Evolutionary conservation across 106 monocot genomes (phyloP).

Genomic region (Ottelia alismoides): DNA sequence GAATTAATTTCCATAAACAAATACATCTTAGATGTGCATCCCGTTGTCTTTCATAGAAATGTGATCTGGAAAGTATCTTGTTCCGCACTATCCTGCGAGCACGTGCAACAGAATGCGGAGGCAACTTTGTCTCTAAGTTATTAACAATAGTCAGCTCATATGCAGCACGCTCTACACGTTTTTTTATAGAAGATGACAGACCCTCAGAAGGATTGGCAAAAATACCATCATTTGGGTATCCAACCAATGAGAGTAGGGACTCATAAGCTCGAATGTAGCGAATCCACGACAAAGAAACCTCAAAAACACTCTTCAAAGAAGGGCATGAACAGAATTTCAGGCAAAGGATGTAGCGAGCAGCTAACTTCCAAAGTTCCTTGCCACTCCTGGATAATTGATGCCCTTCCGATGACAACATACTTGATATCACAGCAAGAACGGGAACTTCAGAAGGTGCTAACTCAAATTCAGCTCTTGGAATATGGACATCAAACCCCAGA

Average conservation of each 20-base stretch:
- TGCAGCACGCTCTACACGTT: constrained; percentile 11
- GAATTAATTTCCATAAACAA: constrained; percentile 22
- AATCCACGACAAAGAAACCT: constrained; percentile 34
- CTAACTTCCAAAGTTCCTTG: constrained; percentile 51
- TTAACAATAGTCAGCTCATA: constrained; percentile 18
- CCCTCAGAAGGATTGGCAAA: background rate
- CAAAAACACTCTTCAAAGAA: constrained; percentile 24
- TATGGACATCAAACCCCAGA: constrained; percentile 19
- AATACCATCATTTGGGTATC: constrained; percentile 19
- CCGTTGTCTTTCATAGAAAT: constrained; percentile 7
- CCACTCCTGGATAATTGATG: constrained; percentile 20
- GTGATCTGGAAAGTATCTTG: constrained; percentile 5
- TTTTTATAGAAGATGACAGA: constrained; percentile 1
- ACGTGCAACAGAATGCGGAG: constrained; percentile 40
- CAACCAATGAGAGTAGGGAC: constrained; percentile 30
- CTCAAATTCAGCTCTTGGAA: constrained; percentile 16
- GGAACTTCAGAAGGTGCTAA: constrained; percentile 35
- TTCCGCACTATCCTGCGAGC: constrained; percentile 58
- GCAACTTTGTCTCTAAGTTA: constrained; percentile 47
- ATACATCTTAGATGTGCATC: constrained; percentile 7
- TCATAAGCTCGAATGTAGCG: constrained; percentile 52
- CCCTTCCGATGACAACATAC: constrained; percentile 18
- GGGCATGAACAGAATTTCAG: constrained; percentile 1
- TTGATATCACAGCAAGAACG: constrained; percentile 24
- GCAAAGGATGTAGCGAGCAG: constrained; percentile 16